phyloP scores from a whole-genome alignment of 2,329 filamentous ascomycete species.

The Xylaria sp. region DNA sequence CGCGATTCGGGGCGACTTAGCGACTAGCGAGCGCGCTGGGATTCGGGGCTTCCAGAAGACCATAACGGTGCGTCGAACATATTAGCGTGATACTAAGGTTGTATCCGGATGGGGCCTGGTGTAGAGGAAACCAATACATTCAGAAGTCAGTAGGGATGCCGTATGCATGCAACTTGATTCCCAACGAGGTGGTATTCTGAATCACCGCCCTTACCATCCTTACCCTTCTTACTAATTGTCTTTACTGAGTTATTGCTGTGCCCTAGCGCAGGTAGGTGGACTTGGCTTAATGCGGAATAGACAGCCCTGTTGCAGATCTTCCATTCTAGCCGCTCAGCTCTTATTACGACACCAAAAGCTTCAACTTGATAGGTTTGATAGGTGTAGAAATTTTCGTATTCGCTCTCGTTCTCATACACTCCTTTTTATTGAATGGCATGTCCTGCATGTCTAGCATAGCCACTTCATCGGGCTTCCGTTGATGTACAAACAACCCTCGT shows the following conservation, averaged over 20 bases:
- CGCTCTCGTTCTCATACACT: background rate
- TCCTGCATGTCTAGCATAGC: constrained; percentile 19
- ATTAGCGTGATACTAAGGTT: constrained; percentile 14
- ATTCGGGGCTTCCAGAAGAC: constrained; percentile 23
- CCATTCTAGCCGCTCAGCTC: constrained; percentile 27
- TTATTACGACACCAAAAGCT: constrained; percentile 8
- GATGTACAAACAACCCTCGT: constrained; percentile 11
- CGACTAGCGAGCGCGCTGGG: constrained; percentile 16
- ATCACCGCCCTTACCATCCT: background rate
- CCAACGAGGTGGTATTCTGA: constrained; percentile 29
- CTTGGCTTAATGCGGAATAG: constrained; percentile 22
- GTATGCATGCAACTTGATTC: constrained; percentile 16
- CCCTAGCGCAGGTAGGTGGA: background rate
- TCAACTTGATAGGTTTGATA: constrained; percentile 8
- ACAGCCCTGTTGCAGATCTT: constrained; percentile 25
- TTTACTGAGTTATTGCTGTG: background rate
- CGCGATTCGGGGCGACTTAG: constrained; percentile 11
- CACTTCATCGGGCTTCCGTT: background rate
- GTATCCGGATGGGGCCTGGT: constrained; percentile 20
- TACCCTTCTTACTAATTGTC: constrained; percentile 12
- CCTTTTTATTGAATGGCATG: constrained; percentile 12
- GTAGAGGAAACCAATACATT: constrained; percentile 17
- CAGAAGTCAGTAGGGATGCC: constrained; percentile 8
- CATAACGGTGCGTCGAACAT: constrained; percentile 2
- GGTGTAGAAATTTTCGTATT: constrained; percentile 9